Base-by-base conservation (phyloP, 2,329 filamentous ascomycete genomes). In the Akanthomyces lecanii region DNA sequence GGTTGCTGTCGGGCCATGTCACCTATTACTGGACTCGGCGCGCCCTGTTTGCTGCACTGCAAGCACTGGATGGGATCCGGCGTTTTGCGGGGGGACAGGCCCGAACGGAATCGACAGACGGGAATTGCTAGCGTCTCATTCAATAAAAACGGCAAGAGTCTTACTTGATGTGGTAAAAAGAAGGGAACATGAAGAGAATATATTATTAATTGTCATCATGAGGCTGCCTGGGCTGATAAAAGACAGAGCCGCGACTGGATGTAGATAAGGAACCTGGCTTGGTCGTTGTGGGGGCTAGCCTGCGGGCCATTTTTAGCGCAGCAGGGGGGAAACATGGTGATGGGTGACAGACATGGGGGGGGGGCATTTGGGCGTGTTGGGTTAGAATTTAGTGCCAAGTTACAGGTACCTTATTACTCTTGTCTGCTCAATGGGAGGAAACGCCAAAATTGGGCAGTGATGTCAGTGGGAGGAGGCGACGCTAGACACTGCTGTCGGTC, bases 231-330 rank as follows among this genome's bases (percentile, higher is more conserved):
- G n/a, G 42, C 51, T 55, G 59, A 54, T 61, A 61, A 54, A 61
- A 25, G 40, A 40, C 28, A 12, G 58, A 33, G 38, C 28, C 21
- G 50, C 23, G 58, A 61, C 50, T 61, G 59, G 59, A 47, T 28
- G 42, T 47, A 61, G 59, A 61, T 61, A 61, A 61, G 59, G 30
- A 54, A 10, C 38, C 21, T n/a, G 40, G 38, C 28, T 33, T 33
- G 58, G 11, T 21, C 8, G 25, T 18, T 23, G 50, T 40, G 50
- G 50, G 50, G 59, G 59, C 40, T 42, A 28, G 30, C 21, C 40
- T 30, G 11, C 21, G 2, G 23, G 18, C 6, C 25, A 8, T 33
- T 18, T 30, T 10, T 36, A 52, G 48, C 48, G 25, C 48, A 18
- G 23, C 21, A 23, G 23, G 18, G 42, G 42, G 33, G 33, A 7